Evolutionary conservation across 805 yeast species (phyloP), one percentile per base, ranked within the genome.

Genomic region (Wickerhamiella allomyrinae): DNA sequence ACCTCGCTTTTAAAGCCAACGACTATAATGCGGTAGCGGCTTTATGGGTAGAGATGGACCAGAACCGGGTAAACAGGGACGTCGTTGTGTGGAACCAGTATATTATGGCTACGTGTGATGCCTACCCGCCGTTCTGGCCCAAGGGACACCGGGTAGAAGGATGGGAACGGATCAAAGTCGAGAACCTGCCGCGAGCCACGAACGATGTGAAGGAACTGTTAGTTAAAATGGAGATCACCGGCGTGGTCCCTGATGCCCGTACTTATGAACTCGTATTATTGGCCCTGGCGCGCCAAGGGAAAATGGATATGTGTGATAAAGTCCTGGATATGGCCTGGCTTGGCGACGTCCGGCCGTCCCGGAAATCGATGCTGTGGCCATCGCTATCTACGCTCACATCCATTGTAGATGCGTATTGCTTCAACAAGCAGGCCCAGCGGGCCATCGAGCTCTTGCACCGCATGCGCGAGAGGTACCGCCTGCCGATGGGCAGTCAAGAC

Each of bases 81-180:
- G 46, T 55, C 13, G 47, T 46, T 19, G 52, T 58, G 37, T 60
- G 62, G 62, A 60, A 60, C 47, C 52, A 51, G 24, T 60, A 60
- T 42, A 55, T 60, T 27, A 39, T 37, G 42, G 62, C 59, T 1
- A 45, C 53, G 7, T 55, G 59, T 34, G 56, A 51, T 25, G 58
- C 55, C 9, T 48, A 49, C 40, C 55, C 57, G 33, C 42, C 38
- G 31, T 50, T 43, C 42, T 60, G 60, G 61, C 50, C 52, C 19
- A 42, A 41, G 46, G 35, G 41, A 15, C 25, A 25, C 13, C 23
- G n/a, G 23, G 8, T 15, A 21, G 31, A 29, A 33, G 5, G 11
- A 9, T 17, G 37, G 40, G 27, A 21, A n/a, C 34, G 25, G 5
- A n/a, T 34, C 37, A 17, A 13, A 11, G 42, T n/a, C 35, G 39